A percentile compares a stretch with the other conserved stretches of the same genome.
Conservation (phyloP, 1,284 basidiomycete genomes). For the Inonotus obliquus region DNA sequence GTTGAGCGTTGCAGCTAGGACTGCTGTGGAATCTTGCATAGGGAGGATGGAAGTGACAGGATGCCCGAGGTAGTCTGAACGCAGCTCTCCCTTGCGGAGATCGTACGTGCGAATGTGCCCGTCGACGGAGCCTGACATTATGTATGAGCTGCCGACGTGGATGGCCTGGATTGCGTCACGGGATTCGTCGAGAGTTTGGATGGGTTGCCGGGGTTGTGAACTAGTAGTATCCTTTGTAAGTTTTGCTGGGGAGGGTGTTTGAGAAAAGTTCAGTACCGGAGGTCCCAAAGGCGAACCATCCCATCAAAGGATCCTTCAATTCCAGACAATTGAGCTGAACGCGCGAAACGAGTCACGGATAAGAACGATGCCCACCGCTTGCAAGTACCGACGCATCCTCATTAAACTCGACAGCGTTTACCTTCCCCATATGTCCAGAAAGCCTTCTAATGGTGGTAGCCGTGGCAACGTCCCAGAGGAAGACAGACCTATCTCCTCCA, state of each 20-base stretch:
- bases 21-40: constrained; percentile 68
- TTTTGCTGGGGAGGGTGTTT: neutral
- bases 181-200: constrained; percentile 90
- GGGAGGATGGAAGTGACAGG: constrained; percentile 82
- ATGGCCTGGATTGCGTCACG: constrained; percentile 86
- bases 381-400: constrained; percentile 81
- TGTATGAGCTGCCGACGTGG: constrained; percentile 54
- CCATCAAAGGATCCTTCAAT: constrained; percentile 79
- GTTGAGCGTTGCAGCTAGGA: constrained; percentile 82
- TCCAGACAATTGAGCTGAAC: constrained; percentile 1
- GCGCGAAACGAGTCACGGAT: neutral
- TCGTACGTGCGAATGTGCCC: constrained; percentile 92
- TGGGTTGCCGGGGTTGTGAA: constrained; percentile 73
- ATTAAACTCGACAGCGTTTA: constrained; percentile 89
- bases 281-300: constrained; percentile 85
- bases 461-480: constrained; percentile 92
- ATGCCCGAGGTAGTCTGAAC: constrained; percentile 84
- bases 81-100: constrained; percentile 84
- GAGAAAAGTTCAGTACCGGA: constrained; percentile 49
- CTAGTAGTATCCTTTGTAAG: constrained; percentile 35
- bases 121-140: constrained; percentile 86
- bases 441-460: constrained; percentile 80
- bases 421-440: constrained; percentile 84
- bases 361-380: constrained; percentile 55
- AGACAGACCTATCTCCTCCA: constrained; percentile 89